Conservation (phyloP, 2,329 filamentous ascomycete species). For the Gaeumannomyces tritici region DNA sequence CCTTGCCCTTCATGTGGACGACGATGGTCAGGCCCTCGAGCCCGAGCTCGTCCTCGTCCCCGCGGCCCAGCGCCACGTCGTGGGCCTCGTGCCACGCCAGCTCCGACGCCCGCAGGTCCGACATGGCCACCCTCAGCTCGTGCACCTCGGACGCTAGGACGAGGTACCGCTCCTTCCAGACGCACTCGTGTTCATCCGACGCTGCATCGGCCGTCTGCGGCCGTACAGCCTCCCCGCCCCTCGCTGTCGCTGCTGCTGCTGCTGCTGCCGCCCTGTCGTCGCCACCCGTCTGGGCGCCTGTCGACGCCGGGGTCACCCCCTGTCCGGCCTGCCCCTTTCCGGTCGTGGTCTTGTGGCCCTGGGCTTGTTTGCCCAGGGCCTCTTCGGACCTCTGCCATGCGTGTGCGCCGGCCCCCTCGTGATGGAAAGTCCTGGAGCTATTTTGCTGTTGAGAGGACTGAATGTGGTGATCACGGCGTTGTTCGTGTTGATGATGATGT, state of each 20-base stretch:
- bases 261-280: neutral
- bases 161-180: constrained; percentile 31
- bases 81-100: constrained; percentile 8
- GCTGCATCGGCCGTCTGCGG: too few species aligned
- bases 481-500: neutral
- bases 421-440: neutral
- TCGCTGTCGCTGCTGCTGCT: neutral
- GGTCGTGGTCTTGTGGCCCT: neutral
- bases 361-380: neutral
- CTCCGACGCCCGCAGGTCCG: constrained; percentile 25
- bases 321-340: neutral
- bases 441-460: neutral
- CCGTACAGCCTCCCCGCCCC: neutral
- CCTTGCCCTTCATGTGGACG: constrained; percentile 37
- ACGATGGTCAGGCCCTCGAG: constrained; percentile 41
- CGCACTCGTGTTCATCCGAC: constrained; percentile 23
- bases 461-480: neutral
- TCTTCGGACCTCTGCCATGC: neutral
- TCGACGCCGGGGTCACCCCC: neutral
- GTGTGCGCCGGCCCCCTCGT: neutral
- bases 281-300: too few species aligned
- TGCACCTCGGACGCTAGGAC: constrained; percentile 30
- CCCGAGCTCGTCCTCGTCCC: constrained; percentile 26
- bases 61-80: constrained; percentile 8
- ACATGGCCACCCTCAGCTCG: constrained; percentile 28